phyloP scores from a whole-genome alignment of 140 eudicot genomes.

The Oenanthe javanica region DNA sequence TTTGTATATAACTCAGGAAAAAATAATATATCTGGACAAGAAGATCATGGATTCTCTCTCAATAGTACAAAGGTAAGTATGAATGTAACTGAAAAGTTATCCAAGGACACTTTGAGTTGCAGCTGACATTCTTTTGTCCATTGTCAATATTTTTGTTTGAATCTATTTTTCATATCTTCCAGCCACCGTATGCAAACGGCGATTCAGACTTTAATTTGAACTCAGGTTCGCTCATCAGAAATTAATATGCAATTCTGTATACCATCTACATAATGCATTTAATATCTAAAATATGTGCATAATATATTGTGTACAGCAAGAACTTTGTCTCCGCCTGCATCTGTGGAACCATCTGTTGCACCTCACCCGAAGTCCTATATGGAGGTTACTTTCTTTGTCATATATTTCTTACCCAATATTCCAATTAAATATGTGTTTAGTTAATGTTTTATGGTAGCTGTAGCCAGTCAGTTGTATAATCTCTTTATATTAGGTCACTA shows the following conservation, averaged over 20 bases:
- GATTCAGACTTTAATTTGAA: conserved; percentile 38
- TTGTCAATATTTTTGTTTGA: neutral
- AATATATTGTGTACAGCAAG: conserved; percentile 41
- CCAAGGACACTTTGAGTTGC: conserved; percentile 5
- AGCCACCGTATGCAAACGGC: conserved; percentile 58
- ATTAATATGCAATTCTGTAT: conserved; percentile 3
- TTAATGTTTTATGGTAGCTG: neutral
- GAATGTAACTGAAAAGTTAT: conserved; percentile 1
- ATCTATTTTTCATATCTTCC: conserved; percentile 12
- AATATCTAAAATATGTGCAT: neutral
- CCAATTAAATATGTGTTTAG: neutral
- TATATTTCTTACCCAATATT: neutral
- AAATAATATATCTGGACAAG: conserved; percentile 34
- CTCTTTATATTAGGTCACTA: neutral
- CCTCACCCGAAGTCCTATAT: conserved; percentile 79
- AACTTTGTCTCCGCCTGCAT: conserved; percentile 68
- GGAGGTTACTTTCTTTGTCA: conserved; percentile 45
- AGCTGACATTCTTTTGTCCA: neutral
- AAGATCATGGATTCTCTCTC: conserved; percentile 35
- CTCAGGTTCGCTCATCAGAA: conserved; percentile 40
- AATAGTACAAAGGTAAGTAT: conserved; percentile 49
- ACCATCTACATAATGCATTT: conserved; percentile 3
- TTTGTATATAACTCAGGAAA: conserved; percentile 34
- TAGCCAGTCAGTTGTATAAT: conserved; percentile 4
- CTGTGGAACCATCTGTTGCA: conserved; percentile 60